Evolutionary conservation across 345 rosid genomes (phyloP), one percentile per base, ranked within the genome.

Genomic region (Euphorbia peplus): DNA sequence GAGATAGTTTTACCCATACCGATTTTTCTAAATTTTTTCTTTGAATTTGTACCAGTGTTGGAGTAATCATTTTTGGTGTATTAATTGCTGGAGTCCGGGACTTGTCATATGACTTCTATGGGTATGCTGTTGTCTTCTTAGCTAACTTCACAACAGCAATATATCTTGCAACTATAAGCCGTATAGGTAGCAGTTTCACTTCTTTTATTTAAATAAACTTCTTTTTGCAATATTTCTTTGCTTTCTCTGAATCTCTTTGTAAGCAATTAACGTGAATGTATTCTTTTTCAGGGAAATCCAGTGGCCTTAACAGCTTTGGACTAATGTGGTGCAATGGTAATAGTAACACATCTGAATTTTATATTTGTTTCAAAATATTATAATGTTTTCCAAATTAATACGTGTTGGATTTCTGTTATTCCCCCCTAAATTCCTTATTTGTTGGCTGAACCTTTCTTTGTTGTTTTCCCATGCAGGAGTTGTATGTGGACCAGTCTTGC

Each of bases 261-360:
- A 25, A 29, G 67, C 53, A 16, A 19, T 63, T 58, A 39, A 51
- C 62, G 10, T 64, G 3, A 12, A 26, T 16, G 25, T 64, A 65
- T 64, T 63, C 61, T 76, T 60, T 76, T 52, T 62, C 88, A 95
- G 99, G 99, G 74, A 95, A 90, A 79, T 81, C 98, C 60, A 95
- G 97, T 75, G 97, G 98, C 79, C 89, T 95, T 67, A 95, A 90
- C 82, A 95, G 98, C 80, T 95, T 95, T 83, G 98, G 98, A 58
- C 91, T 95, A 59, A 95, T 95, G 97, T 95, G 97, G 99, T 88
- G 93, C 86, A 95, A 92, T 77, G 99, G 99, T 92, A n/a, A n/a
- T 84, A 75, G 68, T 63, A n/a, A 46, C 59, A 51, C 4, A 48
- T 60, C 28, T 32, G n/a, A n/a, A n/a, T 15, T 26, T 24, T 24